These are phyloP conservation scores for Cucumis cinereus DNA, from an alignment of 306 rosid species.

Conservation along the genomic window DNA sequence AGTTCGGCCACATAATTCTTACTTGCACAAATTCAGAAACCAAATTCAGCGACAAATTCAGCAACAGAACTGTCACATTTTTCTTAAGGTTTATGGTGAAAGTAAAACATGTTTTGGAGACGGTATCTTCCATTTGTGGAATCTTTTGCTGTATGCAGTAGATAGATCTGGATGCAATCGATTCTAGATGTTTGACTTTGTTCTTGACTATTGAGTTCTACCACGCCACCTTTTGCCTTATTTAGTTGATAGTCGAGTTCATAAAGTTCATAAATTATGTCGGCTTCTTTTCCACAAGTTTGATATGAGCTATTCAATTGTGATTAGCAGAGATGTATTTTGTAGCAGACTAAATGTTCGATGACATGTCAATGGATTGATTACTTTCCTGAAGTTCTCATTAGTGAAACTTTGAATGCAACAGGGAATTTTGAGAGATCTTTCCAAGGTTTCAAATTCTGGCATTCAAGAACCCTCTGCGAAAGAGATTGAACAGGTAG, in stretches of 20 bases:
- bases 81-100: neutral
- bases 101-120: neutral
- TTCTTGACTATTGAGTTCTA: neutral
- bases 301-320: neutral
- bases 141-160: neutral
- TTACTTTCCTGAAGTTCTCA: neutral
- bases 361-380: neutral
- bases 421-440: constrained; percentile 38
- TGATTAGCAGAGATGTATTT: neutral
- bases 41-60: too few relatives aligned
- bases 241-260: neutral
- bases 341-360: neutral
- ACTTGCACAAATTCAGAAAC: too few relatives aligned
- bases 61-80: too few relatives aligned
- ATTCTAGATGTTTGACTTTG: neutral
- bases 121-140: neutral
- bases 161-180: neutral
- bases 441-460: constrained; percentile 20
- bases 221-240: neutral
- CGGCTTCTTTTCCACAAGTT: neutral
- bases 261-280: neutral
- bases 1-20: too few relatives aligned
- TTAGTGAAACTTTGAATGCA: neutral
- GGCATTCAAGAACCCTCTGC: constrained; percentile 18
- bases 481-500: constrained; percentile 35